These are phyloP conservation scores for Cynara cardunculus DNA, from an alignment of 129 eudicot genomes.

Conservation along the genomic window DNA sequence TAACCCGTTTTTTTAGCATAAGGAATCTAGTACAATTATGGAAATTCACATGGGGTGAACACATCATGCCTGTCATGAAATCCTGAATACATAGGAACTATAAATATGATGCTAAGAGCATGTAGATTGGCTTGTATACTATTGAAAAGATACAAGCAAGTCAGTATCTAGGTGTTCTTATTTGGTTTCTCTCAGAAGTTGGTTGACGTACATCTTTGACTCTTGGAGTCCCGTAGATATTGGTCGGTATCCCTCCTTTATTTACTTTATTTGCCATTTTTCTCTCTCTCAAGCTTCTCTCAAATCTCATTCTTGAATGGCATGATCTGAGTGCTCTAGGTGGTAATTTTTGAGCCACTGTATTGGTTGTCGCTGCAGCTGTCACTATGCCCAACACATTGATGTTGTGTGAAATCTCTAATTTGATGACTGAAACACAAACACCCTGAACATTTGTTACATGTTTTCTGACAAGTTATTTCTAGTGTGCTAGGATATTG, in stretches of 20 bases:
- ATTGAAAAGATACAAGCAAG: background rate
- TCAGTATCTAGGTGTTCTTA: background rate
- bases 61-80: background rate
- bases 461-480: background rate
- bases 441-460: background rate
- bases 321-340: background rate
- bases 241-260: background rate
- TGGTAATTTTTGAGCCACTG: background rate
- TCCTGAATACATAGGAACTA: background rate
- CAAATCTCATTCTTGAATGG: background rate
- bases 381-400: background rate
- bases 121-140: background rate
- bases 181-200: background rate
- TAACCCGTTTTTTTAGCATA: background rate
- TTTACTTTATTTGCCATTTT: background rate
- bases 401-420: background rate
- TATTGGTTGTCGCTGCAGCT: background rate
- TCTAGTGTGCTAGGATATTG: background rate
- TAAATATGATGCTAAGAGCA: background rate
- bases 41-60: background rate
- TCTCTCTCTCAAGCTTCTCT: background rate
- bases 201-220: background rate
- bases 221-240: background rate
- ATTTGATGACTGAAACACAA: background rate
- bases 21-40: background rate